These are phyloP conservation scores for Apiotrichum laibachii DNA, from an alignment of 1,284 basidiomycete genomes.

Conservation along the genomic window DNA sequence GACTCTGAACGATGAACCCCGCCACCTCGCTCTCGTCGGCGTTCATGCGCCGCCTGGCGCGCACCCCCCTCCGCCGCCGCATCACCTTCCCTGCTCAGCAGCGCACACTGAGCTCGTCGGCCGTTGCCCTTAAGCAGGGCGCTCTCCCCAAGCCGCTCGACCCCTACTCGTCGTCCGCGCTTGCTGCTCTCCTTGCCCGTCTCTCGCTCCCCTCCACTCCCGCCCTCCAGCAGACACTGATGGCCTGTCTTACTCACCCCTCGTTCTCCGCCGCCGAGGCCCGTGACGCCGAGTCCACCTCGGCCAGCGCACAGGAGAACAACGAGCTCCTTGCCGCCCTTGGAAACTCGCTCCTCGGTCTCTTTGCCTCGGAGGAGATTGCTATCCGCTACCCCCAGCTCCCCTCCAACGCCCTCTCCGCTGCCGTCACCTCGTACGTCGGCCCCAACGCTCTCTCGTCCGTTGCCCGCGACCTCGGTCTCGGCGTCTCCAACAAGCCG, in stretches of 20 bases:
- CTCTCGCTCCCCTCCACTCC: constrained; percentile 37
- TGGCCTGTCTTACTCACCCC: constrained; percentile 63
- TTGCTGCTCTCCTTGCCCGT: constrained; percentile 43
- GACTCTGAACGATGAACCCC: neutral
- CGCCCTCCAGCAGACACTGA: constrained; percentile 31
- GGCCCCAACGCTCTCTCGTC: constrained; percentile 77
- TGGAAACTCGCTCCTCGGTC: constrained; percentile 86
- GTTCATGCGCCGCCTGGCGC: constrained; percentile 29
- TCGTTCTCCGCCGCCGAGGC: constrained; percentile 58
- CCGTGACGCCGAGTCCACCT: neutral
- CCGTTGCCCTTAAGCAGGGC: constrained; percentile 9
- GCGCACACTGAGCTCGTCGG: constrained; percentile 6
- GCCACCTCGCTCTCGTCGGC: constrained; percentile 12
- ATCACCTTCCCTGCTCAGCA: constrained; percentile 4
- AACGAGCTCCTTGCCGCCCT: constrained; percentile 77
- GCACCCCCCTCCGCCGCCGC: constrained; percentile 21
- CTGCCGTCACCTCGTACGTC: constrained; percentile 84
- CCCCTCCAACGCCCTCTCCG: constrained; percentile 84
- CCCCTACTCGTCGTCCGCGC: constrained; percentile 29
- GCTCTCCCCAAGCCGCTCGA: constrained; percentile 6
- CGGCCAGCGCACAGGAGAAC: constrained; percentile 47
- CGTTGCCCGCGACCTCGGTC: constrained; percentile 73
- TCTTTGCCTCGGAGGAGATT: constrained; percentile 84
- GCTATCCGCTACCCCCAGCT: constrained; percentile 83
- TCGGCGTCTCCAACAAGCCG: constrained; percentile 33